Base-by-base conservation (phyloP, 805 yeast species). In the Lipomyces sp. region DNA sequence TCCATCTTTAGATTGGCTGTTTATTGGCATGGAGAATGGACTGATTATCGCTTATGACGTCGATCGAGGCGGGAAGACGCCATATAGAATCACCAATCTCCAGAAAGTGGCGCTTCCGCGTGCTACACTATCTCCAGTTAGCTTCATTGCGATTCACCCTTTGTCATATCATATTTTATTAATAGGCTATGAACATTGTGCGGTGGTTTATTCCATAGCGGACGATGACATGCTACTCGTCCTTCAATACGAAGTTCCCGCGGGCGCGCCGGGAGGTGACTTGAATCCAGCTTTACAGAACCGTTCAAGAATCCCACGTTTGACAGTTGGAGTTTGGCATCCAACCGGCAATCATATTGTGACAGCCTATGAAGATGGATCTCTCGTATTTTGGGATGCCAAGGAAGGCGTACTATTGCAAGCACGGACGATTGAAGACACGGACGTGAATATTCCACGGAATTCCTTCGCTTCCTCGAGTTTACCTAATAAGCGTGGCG, bases 331-430 rank as follows among this genome's bases (percentile, higher is more conserved):
- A 0, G 72, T 79, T 31, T 93, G 86, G 79, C 97, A 91, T 67
- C 98, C 99, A 2, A 88, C 88, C 63, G 96, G 98, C 0, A 75
- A 89, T 39, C 95, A 90, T 64, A 70, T 87, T 2, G 75, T 86
- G 19, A 83, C 96, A 0, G 76, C 81, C 2, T 95, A 91, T 66
- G 81, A 73, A 21, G 96, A 90, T 63, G 91, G 91, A 47, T 78
- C 95, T 0, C 62, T 93, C 33, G 95, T 81, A 1, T 93, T 93
- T 63, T 93, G 98, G 97, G 98, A 93, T 67, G 84, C 87, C 1
- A 75, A 81, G 29, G 82, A 82, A 29, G 96, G 95, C 0, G 78
- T 79, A 14, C 68, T 81, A 39, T 71, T 93, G 13, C 82, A 82
- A 47, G 93, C 96, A 0, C 76, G 97, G 59, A 77, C 86, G 1